Conservation (phyloP, 2,329 filamentous ascomycete genomes). For the Aspergillus udagawae region DNA sequence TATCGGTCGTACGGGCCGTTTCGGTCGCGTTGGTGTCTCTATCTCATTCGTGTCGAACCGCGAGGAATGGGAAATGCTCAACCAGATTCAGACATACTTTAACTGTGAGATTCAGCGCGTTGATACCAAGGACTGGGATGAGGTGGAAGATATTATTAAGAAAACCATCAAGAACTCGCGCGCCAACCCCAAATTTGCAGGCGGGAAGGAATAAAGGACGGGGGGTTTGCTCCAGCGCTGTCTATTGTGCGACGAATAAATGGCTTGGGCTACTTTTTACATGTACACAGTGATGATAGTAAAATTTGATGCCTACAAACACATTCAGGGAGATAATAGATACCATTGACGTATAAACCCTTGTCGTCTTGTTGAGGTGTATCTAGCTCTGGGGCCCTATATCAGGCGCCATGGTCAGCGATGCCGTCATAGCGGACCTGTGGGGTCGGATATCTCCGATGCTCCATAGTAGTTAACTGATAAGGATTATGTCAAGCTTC, state of each 20-base stretch:
- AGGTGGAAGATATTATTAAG: slow-evolving; percentile 78
- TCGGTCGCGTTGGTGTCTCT: slow-evolving; percentile 91
- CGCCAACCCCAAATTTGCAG: slow-evolving; percentile 35
- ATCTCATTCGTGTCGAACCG: slow-evolving; percentile 91
- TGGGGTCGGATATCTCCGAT: not conserved
- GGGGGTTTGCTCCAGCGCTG: not conserved
- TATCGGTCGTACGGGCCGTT: slow-evolving; percentile 93
- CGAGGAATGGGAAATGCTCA: slow-evolving; percentile 73
- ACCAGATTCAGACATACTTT: slow-evolving; percentile 75
- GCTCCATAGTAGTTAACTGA: not conserved
- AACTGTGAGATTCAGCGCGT: slow-evolving; percentile 76
- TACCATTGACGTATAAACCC: slow-evolving; percentile 20
- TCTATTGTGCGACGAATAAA: slow-evolving; percentile 4
- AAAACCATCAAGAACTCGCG: slow-evolving; percentile 64
- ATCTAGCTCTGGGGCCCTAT: too few species aligned
- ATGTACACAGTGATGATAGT: slow-evolving; percentile 28
- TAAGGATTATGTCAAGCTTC: not conserved
- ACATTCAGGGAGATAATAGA: slow-evolving; percentile 25
- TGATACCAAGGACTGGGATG: slow-evolving; percentile 84
- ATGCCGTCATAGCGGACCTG: not conserved
- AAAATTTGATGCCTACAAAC: slow-evolving; percentile 15
- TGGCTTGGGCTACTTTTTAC: slow-evolving; percentile 15
- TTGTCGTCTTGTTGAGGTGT: not conserved
- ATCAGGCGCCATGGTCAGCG: too few species aligned
- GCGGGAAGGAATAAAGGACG: slow-evolving; percentile 7